Conservation (phyloP, 2,329 filamentous ascomycete genomes). For the Fusarium abutilonis region DNA sequence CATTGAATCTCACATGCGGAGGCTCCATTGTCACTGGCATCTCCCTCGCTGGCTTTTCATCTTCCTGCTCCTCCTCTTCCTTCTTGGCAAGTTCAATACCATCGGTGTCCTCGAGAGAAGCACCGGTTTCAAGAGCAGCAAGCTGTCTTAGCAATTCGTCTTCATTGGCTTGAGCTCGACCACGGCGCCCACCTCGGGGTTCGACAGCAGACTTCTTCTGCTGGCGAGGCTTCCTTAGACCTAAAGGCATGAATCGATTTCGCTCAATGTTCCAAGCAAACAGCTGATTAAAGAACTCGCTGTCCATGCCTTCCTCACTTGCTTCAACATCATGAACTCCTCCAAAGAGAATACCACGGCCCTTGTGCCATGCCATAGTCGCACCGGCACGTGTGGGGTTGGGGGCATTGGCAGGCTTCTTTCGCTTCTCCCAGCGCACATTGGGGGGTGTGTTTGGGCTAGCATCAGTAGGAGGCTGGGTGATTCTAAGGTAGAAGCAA, state of each 20-base stretch:
- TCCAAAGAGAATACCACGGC: constrained; percentile 90
- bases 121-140: constrained; percentile 82
- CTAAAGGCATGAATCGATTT: constrained; percentile 91
- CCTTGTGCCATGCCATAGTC: constrained; percentile 95
- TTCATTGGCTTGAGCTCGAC: constrained; percentile 87
- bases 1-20: constrained; percentile 91
- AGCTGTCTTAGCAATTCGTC: constrained; percentile 89
- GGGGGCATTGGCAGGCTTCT: constrained; percentile 89
- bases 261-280: constrained; percentile 96
- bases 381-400: constrained; percentile 85
- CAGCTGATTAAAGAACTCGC: constrained; percentile 93
- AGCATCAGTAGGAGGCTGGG: constrained; percentile 74
- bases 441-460: constrained; percentile 72
- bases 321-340: constrained; percentile 94
- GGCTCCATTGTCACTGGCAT: constrained; percentile 79
- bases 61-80: constrained; percentile 62
- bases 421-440: constrained; percentile 91
- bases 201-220: constrained; percentile 65
- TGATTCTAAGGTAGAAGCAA: constrained; percentile 90
- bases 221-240: constrained; percentile 76
- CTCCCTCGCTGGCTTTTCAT: constrained; percentile 67
- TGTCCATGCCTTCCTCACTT: constrained; percentile 94
- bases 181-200: constrained; percentile 68
- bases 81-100: constrained; percentile 62
- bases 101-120: constrained; percentile 65